Percentiles rank a stretch among this genome's conserved stretches.
Conservation (phyloP, 345 rosid genomes). For the Heritiera littoralis region DNA sequence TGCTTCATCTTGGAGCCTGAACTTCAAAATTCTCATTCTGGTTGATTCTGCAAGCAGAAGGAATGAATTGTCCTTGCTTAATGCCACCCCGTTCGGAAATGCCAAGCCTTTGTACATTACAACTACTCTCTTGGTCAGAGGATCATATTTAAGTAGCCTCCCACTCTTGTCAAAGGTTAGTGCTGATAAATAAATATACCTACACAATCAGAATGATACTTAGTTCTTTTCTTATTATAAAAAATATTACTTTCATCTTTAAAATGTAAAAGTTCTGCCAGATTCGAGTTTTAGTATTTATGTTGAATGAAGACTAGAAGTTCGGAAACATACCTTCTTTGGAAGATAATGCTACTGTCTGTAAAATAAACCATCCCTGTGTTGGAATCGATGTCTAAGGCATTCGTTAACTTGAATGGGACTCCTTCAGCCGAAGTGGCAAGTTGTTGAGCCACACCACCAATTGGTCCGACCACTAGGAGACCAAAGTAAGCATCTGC, state of each 20-base stretch:
- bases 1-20: conserved; percentile 15
- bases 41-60: conserved; percentile 43
- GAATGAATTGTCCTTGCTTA: conserved; percentile 50
- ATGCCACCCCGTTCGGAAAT: conserved; percentile 51
- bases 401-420: conserved; percentile 44
- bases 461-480: conserved; percentile 38
- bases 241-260: too few relatives aligned
- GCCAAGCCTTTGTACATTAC: conserved; percentile 34
- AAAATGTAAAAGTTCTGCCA: too few relatives aligned
- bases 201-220: conserved; percentile 11
- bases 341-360: conserved; percentile 41
- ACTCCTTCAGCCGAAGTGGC: conserved; percentile 38
- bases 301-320: too few relatives aligned
- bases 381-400: conserved; percentile 42
- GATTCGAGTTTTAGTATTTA: too few relatives aligned
- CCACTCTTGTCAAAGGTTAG: conserved; percentile 38
- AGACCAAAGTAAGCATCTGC: conserved; percentile 67
- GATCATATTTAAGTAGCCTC: conserved; percentile 47
- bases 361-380: conserved; percentile 54
- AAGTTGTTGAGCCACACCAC: conserved; percentile 43
- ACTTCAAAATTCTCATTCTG: conserved; percentile 23
- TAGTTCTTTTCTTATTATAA: too few relatives aligned
- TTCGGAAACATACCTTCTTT: conserved; percentile 36
- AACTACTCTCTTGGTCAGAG: conserved; percentile 27
- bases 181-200: conserved; percentile 24